Evolutionary conservation across 768 basidiomycete species (phyloP).

Genomic region (Leccinum truebloodii): DNA sequence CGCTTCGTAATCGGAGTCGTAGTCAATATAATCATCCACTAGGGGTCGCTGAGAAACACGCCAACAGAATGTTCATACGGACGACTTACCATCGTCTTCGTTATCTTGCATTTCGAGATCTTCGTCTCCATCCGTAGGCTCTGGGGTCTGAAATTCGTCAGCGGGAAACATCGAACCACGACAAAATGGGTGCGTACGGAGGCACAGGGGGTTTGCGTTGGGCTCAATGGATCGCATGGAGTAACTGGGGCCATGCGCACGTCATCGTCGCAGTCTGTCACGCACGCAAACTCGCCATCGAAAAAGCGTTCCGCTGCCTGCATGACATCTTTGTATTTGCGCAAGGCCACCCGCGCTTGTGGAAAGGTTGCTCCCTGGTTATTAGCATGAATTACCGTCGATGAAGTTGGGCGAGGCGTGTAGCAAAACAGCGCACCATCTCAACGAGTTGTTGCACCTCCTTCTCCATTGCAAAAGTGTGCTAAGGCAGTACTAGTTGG

Average conservation of each 20-base stretch:
- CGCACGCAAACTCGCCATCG: constrained; percentile 79
- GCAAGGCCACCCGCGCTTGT: constrained; percentile 83
- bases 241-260: constrained; percentile 43
- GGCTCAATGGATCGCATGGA: constrained; percentile 28
- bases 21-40: constrained; percentile 70
- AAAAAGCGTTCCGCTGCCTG: constrained; percentile 86
- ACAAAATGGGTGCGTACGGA: constrained; percentile 19
- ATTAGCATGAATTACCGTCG: constrained; percentile 4
- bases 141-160: constrained; percentile 52
- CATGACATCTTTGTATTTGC: constrained; percentile 86
- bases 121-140: constrained; percentile 52
- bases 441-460: constrained; percentile 64
- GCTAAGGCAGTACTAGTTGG: constrained; percentile 4
- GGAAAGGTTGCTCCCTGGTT: constrained; percentile 75
- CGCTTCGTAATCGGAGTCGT: constrained; percentile 77
- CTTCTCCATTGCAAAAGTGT: constrained; percentile 43
- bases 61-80: not conserved
- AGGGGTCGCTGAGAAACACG: constrained; percentile 11
- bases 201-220: constrained; percentile 27
- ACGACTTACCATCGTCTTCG: constrained; percentile 52
- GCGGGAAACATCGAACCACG: not conserved
- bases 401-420: not conserved
- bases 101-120: constrained; percentile 48
- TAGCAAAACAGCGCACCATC: constrained; percentile 41
- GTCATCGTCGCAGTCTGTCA: constrained; percentile 55